A percentile compares a stretch with the other conserved stretches of the same genome.
Evolutionary conservation across 148 eudicot species (phyloP).

Genomic region (Simmondsia chinensis): DNA sequence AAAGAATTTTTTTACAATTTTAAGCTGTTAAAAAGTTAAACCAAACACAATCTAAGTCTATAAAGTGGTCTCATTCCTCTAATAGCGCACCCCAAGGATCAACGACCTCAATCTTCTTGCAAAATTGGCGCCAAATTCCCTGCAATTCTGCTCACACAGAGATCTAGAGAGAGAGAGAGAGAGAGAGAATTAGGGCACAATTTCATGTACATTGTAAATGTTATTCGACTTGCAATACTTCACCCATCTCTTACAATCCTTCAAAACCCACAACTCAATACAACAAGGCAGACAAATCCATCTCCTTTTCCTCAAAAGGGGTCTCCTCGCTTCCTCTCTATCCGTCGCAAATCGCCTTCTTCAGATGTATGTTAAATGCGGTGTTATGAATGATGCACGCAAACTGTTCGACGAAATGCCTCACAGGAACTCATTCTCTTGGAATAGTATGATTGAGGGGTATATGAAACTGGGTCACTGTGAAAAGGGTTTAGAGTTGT

Average conservation of each 20-base stretch:
- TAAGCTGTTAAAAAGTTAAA: too few species aligned
- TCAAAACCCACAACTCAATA: slow-evolving; percentile 27
- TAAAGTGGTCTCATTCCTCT: too few species aligned
- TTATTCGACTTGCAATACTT: slow-evolving; percentile 38
- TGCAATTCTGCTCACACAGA: too few species aligned
- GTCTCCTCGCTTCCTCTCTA: slow-evolving; percentile 36
- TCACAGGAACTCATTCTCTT: slow-evolving; percentile 50
- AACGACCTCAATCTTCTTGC: too few species aligned
- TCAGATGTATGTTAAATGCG: slow-evolving; percentile 50
- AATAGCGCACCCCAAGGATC: too few species aligned
- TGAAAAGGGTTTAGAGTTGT: slow-evolving; percentile 25
- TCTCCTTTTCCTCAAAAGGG: slow-evolving; percentile 62
- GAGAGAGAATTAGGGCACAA: too few species aligned
- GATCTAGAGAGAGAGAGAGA: too few species aligned
- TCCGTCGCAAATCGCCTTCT: slow-evolving; percentile 61
- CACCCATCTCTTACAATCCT: slow-evolving; percentile 42
- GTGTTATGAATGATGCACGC: slow-evolving; percentile 35
- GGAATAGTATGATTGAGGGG: slow-evolving; percentile 63
- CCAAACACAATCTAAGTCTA: too few species aligned
- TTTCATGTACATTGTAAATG: too few species aligned
- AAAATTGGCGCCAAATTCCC: too few species aligned
- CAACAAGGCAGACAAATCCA: slow-evolving; percentile 59
- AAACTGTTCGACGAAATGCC: slow-evolving; percentile 74
- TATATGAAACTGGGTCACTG: slow-evolving; percentile 38
- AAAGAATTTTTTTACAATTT: too few species aligned